Percentiles rank a stretch among this genome's conserved stretches.
Evolutionary conservation across 768 basidiomycete genomes (phyloP).

Genomic region (Dacryopinax spathularia): DNA sequence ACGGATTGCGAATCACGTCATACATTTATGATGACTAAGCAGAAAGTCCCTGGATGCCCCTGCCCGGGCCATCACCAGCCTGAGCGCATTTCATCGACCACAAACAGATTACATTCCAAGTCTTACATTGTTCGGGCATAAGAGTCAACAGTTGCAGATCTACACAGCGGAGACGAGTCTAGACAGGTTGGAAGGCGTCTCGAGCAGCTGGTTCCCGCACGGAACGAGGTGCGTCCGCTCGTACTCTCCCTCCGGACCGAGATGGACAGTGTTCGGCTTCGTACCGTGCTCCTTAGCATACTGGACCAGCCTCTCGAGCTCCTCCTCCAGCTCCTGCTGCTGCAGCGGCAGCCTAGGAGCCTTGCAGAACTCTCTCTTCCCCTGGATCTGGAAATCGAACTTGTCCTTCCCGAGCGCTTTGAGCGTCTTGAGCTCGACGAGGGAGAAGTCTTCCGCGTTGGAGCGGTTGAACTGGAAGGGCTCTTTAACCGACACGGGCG

Average conservation of each 20-base stretch:
- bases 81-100: too few relatives aligned
- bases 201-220: background rate
- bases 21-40: background rate
- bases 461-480: slow-evolving; percentile 41
- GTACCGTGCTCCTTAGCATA: background rate
- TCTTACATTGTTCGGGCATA: too few relatives aligned
- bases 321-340: slow-evolving; percentile 6
- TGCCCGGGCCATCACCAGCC: too few relatives aligned
- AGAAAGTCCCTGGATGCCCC: background rate
- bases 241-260: background rate
- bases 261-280: background rate
- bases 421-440: slow-evolving; percentile 48
- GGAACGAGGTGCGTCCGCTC: background rate
- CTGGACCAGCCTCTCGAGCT: background rate
- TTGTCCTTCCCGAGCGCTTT: slow-evolving; percentile 36
- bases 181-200: background rate
- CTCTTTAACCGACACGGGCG: slow-evolving; percentile 40
- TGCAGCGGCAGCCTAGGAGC: slow-evolving; percentile 32
- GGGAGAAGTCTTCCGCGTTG: slow-evolving; percentile 28
- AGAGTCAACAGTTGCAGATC: too few relatives aligned
- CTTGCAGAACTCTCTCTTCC: slow-evolving; percentile 31
- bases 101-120: too few relatives aligned
- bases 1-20: background rate
- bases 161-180: background rate
- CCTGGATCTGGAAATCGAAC: slow-evolving; percentile 34